Conservation (phyloP, 352 stramenopile genomes). For the Phytophthora multivora region DNA sequence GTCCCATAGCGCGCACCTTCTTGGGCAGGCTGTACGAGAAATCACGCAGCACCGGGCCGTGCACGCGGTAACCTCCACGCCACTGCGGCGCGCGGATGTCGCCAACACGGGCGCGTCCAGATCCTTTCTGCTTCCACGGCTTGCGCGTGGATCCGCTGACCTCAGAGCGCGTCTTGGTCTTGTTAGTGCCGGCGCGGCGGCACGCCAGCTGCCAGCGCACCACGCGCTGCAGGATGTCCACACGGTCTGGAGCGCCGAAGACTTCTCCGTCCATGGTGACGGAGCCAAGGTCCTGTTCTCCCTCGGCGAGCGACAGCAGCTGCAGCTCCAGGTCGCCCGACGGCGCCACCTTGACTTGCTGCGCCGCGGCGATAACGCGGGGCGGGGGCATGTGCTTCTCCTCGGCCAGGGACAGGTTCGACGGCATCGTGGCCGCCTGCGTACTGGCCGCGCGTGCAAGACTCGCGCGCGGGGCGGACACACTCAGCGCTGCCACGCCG, state of each 20-base stretch:
- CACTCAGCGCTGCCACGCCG: slow-evolving; percentile 56
- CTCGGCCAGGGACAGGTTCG: slow-evolving; percentile 74
- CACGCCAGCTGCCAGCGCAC: slow-evolving; percentile 89
- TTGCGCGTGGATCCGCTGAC: slow-evolving; percentile 89
- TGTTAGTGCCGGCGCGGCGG: slow-evolving; percentile 85
- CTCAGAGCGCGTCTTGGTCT: slow-evolving; percentile 89
- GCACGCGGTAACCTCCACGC: slow-evolving; percentile 84
- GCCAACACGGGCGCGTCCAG: slow-evolving; percentile 83
- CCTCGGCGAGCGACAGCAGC: slow-evolving; percentile 60
- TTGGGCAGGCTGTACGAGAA: slow-evolving; percentile 89
- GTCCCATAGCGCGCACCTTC: slow-evolving; percentile 88
- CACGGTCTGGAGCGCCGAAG: slow-evolving; percentile 76
- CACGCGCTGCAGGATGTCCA: slow-evolving; percentile 89
- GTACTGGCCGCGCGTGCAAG: slow-evolving; percentile 37
- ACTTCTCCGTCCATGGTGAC: slow-evolving; percentile 73
- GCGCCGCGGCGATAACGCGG: slow-evolving; percentile 64
- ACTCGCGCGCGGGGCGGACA: slow-evolving; percentile 52
- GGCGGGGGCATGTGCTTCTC: slow-evolving; percentile 73
- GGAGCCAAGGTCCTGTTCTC: slow-evolving; percentile 40
- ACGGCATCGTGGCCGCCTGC: slow-evolving; percentile 35
- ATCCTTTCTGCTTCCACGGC: slow-evolving; percentile 90
- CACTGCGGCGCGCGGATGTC: slow-evolving; percentile 87
- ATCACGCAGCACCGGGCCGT: slow-evolving; percentile 85
- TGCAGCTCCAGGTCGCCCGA: slow-evolving; percentile 73
- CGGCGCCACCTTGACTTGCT: slow-evolving; percentile 56